Evolutionary conservation across 2,329 filamentous ascomycete species (phyloP).

Genomic region (Ilyonectria destructans): DNA sequence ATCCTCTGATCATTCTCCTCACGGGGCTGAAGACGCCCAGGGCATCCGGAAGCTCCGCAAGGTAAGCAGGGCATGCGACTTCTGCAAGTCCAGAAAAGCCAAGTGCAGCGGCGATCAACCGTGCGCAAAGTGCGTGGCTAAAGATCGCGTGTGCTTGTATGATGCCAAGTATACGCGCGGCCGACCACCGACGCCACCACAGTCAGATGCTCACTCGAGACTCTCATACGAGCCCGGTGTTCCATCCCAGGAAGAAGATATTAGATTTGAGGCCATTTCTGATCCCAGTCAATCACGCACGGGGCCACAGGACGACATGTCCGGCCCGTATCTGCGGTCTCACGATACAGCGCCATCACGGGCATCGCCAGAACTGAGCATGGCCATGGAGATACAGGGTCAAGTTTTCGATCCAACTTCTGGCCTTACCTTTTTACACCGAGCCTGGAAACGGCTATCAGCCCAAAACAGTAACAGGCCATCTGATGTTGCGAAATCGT

Average conservation of each 20-base stretch:
- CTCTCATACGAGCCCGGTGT: neutral
- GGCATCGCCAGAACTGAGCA: conserved; percentile 62
- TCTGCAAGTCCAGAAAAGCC: conserved; percentile 49
- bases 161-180: conserved; percentile 54
- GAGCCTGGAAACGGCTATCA: conserved; percentile 67
- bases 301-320: conserved; percentile 9
- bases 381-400: conserved; percentile 65
- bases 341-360: conserved; percentile 58
- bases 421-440: conserved; percentile 67
- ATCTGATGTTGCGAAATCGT: conserved; percentile 43
- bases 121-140: conserved; percentile 52
- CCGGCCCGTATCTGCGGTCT: conserved; percentile 8
- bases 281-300: neutral
- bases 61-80: conserved; percentile 53
- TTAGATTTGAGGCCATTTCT: neutral
- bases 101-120: conserved; percentile 52
- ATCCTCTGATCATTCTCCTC: conserved; percentile 9
- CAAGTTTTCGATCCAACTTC: conserved; percentile 69
- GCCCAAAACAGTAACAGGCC: conserved; percentile 56
- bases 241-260: conserved; percentile 1
- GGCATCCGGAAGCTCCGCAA: conserved; percentile 47
- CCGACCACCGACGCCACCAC: conserved; percentile 54
- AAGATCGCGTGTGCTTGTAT: conserved; percentile 49
- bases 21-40: neutral
- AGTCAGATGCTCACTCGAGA: conserved; percentile 21